Percentiles rank a stretch among this genome's conserved stretches.
phyloP scores from a whole-genome alignment of 2,329 filamentous ascomycete species.

The Microsporum canis region DNA sequence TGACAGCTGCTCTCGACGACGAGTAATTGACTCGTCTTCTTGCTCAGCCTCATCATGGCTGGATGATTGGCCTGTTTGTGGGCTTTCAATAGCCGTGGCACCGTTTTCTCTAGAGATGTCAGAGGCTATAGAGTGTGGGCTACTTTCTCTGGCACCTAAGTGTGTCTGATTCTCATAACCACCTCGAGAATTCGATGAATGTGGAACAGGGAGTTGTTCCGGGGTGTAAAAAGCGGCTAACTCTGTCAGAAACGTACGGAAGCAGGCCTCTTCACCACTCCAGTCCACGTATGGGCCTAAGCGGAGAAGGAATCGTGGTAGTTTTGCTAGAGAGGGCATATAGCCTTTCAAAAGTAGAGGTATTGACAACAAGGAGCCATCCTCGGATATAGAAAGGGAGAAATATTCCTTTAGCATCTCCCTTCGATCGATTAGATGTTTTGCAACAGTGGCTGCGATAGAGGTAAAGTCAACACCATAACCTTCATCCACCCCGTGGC shows the following conservation, averaged over 20 bases:
- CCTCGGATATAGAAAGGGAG: conserved; percentile 64
- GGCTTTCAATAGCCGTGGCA: conserved; percentile 2
- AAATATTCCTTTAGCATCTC: conserved; percentile 94
- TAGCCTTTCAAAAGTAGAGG: conserved; percentile 85
- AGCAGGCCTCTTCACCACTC: conserved; percentile 73
- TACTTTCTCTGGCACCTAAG: background rate
- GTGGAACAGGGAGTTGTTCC: conserved; percentile 55
- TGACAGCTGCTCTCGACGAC: conserved; percentile 56
- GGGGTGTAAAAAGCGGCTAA: conserved; percentile 84
- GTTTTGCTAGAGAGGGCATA: conserved; percentile 69
- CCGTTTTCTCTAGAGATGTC: background rate
- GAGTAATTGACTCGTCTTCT: conserved; percentile 30
- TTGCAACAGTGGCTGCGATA: conserved; percentile 46
- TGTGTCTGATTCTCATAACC: background rate
- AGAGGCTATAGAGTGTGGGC: background rate
- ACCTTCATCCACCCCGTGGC: conserved; percentile 45
- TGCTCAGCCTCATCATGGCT: conserved; percentile 36
- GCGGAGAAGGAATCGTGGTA: conserved; percentile 76
- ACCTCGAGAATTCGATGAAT: conserved; percentile 5
- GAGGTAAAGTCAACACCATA: conserved; percentile 54
- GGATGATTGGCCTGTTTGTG: conserved; percentile 16
- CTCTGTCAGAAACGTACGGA: conserved; percentile 72
- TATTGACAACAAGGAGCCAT: conserved; percentile 65
- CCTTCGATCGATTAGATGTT: conserved; percentile 54
- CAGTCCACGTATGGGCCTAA: conserved; percentile 84